Evolutionary conservation across 1,139 yeast species (phyloP).

Genomic region (Zhuliangozyma parablackwelliae): DNA sequence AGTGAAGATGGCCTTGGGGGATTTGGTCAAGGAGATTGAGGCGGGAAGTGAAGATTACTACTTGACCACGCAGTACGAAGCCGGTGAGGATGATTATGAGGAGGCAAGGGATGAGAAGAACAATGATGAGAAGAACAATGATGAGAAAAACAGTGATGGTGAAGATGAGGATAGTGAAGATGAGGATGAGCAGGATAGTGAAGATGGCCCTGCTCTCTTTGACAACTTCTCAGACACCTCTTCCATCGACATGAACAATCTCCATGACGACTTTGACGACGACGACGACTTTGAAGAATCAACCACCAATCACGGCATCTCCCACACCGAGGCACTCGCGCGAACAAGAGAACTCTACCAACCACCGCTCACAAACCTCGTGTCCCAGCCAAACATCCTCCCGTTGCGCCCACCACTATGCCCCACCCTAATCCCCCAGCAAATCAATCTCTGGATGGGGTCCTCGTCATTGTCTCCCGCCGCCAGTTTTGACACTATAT

Average conservation of each 20-base stretch:
- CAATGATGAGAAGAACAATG: constrained; percentile 12
- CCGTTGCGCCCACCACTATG: constrained; percentile 43
- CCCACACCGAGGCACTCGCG: constrained; percentile 19
- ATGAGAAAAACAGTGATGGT: constrained; percentile 9
- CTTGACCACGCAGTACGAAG: constrained; percentile 65
- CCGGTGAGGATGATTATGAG: constrained; percentile 16
- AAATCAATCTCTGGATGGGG: constrained; percentile 73
- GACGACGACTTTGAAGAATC: constrained; percentile 16
- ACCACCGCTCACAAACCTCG: constrained; percentile 54
- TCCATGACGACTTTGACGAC: constrained; percentile 52
- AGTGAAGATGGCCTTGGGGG: constrained; percentile 42
- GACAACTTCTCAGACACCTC: constrained; percentile 13
- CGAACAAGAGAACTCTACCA: constrained; percentile 49
- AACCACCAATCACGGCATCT: background rate
- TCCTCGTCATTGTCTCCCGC: background rate
- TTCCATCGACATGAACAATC: constrained; percentile 41
- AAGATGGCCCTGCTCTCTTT: constrained; percentile 7
- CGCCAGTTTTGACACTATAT: constrained; percentile 3
- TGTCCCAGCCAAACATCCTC: constrained; percentile 16
- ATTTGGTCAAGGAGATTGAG: constrained; percentile 38
- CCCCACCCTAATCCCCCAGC: constrained; percentile 53
- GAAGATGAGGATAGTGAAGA: constrained; percentile 21
- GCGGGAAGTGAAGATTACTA: constrained; percentile 42
- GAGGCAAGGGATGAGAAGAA: constrained; percentile 8
- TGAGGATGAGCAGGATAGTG: constrained; percentile 16